phyloP scores from a whole-genome alignment of 148 eudicot species.

The Pharnaceum exiguum region DNA sequence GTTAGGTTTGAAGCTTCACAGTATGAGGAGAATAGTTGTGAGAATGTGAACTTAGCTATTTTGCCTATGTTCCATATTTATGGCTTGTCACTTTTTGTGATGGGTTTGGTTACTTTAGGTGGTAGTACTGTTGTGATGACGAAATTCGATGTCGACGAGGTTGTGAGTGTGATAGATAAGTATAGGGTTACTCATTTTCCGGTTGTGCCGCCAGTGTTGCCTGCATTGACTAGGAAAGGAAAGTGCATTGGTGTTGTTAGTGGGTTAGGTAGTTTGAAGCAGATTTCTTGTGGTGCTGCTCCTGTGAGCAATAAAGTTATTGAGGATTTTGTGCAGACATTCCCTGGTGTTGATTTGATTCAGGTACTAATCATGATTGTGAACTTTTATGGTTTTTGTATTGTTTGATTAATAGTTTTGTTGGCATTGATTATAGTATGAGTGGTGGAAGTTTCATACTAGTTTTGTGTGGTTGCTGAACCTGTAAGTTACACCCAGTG shows the following conservation, averaged over 20 bases:
- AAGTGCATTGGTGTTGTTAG: slow-evolving; percentile 23
- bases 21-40: slow-evolving; percentile 33
- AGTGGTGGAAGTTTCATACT: no score
- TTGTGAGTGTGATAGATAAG: slow-evolving; percentile 43
- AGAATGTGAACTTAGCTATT: slow-evolving; percentile 61
- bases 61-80: slow-evolving; percentile 89
- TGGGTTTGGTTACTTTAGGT: slow-evolving; percentile 74
- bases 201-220: slow-evolving; percentile 67
- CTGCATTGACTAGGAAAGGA: slow-evolving; percentile 42
- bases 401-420: background rate
- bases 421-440: background rate
- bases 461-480: no score
- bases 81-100: slow-evolving; percentile 67
- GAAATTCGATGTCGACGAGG: slow-evolving; percentile 50
- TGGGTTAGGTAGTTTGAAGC: slow-evolving; percentile 58
- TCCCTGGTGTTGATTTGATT: slow-evolving; percentile 83
- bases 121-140: slow-evolving; percentile 58
- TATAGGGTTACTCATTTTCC: slow-evolving; percentile 74
- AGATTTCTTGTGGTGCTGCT: slow-evolving; percentile 96
- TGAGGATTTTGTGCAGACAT: slow-evolving; percentile 44
- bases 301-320: slow-evolving; percentile 42
- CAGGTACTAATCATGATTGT: slow-evolving; percentile 51
- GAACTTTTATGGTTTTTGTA: background rate
- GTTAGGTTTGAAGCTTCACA: slow-evolving; percentile 75
- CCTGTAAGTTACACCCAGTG: no score